phyloP scores from a whole-genome alignment of 1,284 basidiomycete species.

The Sporisorium graminicola region DNA sequence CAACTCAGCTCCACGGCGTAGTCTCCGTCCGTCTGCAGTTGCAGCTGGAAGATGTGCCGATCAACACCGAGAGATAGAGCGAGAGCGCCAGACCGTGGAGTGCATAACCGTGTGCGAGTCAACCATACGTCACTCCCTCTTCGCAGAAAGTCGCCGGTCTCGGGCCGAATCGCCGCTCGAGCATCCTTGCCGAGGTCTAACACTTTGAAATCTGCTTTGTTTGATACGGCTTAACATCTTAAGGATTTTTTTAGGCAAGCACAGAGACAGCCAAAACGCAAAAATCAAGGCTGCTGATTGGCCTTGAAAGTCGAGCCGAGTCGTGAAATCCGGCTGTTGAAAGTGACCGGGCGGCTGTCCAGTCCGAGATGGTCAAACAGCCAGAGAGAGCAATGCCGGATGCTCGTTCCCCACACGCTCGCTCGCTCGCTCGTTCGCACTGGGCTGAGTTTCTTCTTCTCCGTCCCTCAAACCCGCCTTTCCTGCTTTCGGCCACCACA shows the following conservation, averaged over 20 bases:
- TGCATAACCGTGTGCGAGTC: no score
- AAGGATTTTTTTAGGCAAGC: not conserved
- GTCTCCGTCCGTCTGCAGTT: no score
- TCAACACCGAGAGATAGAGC: no score
- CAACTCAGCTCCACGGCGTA: no score
- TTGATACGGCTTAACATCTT: no score
- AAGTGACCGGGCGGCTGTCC: no score
- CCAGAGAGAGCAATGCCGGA: no score
- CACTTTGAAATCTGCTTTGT: no score
- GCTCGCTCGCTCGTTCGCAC: not conserved
- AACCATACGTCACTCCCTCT: not conserved
- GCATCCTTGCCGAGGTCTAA: no score
- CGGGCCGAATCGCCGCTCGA: no score
- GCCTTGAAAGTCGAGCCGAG: not conserved
- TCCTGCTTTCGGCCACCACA: constrained; percentile 6
- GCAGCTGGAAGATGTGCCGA: no score
- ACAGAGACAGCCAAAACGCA: not conserved
- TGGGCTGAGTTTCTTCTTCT: not conserved
- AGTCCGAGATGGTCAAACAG: no score
- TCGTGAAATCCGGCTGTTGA: constrained; percentile 24
- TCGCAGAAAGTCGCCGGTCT: constrained; percentile 15
- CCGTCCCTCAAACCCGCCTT: not conserved
- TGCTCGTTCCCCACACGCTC: constrained; percentile 1
- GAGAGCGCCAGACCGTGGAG: not conserved
- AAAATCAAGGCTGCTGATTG: constrained; percentile 21